These are phyloP conservation scores for Trichosporon coremiiforme DNA, from an alignment of 1,284 basidiomycete species.

Conservation along the genomic window DNA sequence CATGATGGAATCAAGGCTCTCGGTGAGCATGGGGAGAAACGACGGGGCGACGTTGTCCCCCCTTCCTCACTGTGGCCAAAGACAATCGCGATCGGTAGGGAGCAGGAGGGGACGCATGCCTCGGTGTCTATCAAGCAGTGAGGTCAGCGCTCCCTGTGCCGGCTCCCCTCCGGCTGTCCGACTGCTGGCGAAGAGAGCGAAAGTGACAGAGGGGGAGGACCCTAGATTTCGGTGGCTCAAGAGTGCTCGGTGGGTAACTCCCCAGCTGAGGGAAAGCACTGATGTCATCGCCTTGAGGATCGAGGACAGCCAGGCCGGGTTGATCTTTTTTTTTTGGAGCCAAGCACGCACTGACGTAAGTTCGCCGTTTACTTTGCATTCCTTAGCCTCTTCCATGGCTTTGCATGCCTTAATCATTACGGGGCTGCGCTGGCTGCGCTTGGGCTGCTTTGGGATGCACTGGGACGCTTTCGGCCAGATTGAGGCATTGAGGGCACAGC, in stretches of 20 bases:
- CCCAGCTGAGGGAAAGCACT: too few species aligned
- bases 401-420: too few species aligned
- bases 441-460: background rate
- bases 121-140: background rate
- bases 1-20: too few species aligned
- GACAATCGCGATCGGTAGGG: background rate
- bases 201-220: background rate
- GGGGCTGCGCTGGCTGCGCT: too few species aligned
- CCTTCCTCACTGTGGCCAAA: too few species aligned
- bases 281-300: background rate
- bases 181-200: too few species aligned
- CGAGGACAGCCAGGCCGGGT: too few species aligned
- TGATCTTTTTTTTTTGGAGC: constrained; percentile 3
- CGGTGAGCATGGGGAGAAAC: background rate
- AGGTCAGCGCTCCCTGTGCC: background rate
- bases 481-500: too few species aligned
- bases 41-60: background rate
- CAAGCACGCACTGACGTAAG: background rate
- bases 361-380: background rate
- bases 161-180: too few species aligned
- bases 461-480: too few species aligned
- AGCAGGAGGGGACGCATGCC: background rate
- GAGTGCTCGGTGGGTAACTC: background rate
- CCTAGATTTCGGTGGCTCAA: background rate
- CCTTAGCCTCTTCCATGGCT: background rate